Conservation (phyloP, 2,329 filamentous ascomycete species). For the Purpureocillium lavendulum region DNA sequence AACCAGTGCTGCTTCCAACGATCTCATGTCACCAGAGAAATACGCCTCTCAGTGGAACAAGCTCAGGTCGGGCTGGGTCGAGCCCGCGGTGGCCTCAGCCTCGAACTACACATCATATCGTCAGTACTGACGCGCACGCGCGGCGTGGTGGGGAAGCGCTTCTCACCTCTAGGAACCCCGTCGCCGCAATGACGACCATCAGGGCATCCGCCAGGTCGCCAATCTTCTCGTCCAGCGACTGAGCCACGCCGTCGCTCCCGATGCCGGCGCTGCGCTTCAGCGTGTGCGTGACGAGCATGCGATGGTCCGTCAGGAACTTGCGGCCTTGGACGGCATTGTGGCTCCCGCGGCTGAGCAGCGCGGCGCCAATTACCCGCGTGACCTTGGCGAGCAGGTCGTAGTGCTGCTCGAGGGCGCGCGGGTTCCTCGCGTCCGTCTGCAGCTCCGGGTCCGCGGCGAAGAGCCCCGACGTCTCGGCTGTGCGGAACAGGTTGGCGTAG, state of each 20-base stretch:
- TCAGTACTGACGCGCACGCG: constrained; percentile 8
- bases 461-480: constrained; percentile 72
- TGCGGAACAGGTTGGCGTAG: constrained; percentile 78
- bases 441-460: constrained; percentile 90
- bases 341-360: constrained; percentile 70
- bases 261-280: constrained; percentile 86
- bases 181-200: constrained; percentile 73
- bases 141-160: background rate
- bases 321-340: constrained; percentile 77
- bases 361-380: constrained; percentile 72
- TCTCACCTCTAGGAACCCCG: constrained; percentile 77
- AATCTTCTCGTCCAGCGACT: constrained; percentile 50
- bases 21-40: background rate
- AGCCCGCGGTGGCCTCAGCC: constrained; percentile 25
- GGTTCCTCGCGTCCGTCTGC: constrained; percentile 66
- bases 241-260: constrained; percentile 35
- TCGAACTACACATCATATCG: constrained; percentile 25
- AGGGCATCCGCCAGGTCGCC: constrained; percentile 78
- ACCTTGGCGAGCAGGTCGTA: constrained; percentile 77
- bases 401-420: constrained; percentile 66
- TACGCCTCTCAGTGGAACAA: constrained; percentile 29
- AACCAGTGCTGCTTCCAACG: too few relatives aligned
- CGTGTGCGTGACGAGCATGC: constrained; percentile 76
- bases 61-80: constrained; percentile 20
- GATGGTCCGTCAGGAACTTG: constrained; percentile 72